Evolutionary conservation across 2,329 filamentous ascomycete species (phyloP).

Genomic region (Colletotrichum eleusines): DNA sequence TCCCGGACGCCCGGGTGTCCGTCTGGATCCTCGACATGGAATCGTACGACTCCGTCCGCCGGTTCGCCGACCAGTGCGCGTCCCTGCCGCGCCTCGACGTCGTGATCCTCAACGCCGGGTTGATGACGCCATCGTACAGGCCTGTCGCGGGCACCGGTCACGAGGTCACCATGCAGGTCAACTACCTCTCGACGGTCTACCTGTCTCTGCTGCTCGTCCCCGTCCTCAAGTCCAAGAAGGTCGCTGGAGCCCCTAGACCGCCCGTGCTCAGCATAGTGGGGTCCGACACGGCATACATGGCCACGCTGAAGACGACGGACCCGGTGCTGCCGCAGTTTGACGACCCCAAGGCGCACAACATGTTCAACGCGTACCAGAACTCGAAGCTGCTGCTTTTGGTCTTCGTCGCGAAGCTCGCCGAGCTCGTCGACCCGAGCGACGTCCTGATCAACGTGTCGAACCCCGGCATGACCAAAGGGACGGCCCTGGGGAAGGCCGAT

Average conservation of each 20-base stretch:
- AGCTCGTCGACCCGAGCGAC: constrained; percentile 38
- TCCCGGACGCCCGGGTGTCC: constrained; percentile 50
- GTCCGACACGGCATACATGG: constrained; percentile 45
- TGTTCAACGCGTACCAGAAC: constrained; percentile 38
- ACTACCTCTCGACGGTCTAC: constrained; percentile 52
- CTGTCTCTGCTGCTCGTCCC: constrained; percentile 51
- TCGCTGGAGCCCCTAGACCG: constrained; percentile 2
- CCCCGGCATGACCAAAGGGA: constrained; percentile 53
- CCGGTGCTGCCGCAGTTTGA: constrained; percentile 44
- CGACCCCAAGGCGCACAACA: constrained; percentile 41
- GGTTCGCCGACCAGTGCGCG: constrained; percentile 52
- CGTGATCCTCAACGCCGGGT: constrained; percentile 59
- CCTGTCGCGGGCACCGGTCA: constrained; percentile 48
- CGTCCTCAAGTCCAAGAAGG: constrained; percentile 46
- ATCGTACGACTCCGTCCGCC: constrained; percentile 57
- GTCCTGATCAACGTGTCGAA: constrained; percentile 45
- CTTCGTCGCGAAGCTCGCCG: constrained; percentile 38
- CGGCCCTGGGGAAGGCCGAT: constrained; percentile 52
- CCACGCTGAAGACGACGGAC: constrained; percentile 40
- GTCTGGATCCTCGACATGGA: constrained; percentile 60
- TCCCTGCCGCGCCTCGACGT: constrained; percentile 56
- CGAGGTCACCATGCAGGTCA: constrained; percentile 56
- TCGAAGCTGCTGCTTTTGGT: constrained; percentile 44
- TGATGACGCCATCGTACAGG: constrained; percentile 26
- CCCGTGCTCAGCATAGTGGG: constrained; percentile 47